A percentile compares a stretch with the other conserved stretches of the same genome.
Conservation (phyloP, 148 eudicot species). For the Cornus kousa region DNA sequence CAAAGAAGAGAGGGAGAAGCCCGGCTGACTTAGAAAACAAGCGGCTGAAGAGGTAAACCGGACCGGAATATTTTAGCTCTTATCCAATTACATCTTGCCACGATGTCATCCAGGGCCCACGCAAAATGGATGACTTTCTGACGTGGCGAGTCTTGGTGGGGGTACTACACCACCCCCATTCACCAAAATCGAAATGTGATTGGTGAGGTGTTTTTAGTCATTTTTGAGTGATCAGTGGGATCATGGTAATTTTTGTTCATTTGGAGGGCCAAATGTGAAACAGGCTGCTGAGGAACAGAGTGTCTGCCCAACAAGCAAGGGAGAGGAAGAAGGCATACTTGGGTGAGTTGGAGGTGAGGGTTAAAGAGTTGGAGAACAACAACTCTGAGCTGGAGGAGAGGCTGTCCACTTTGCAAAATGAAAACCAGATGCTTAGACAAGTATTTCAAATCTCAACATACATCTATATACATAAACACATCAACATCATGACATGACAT, state of each 20-base stretch:
- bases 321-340: constrained; percentile 96
- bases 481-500: too few species aligned
- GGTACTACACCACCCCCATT: not conserved
- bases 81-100: constrained; percentile 12
- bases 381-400: constrained; percentile 90
- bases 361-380: constrained; percentile 81
- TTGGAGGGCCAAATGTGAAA: constrained; percentile 5
- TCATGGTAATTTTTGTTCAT: constrained; percentile 7
- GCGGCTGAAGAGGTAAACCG: constrained; percentile 73
- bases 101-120: constrained; percentile 1
- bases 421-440: constrained; percentile 98
- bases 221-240: not conserved
- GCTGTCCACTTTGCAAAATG: constrained; percentile 85
- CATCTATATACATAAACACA: not conserved
- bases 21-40: constrained; percentile 97
- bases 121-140: not conserved
- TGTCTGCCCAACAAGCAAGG: constrained; percentile 98
- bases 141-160: constrained; percentile 11
- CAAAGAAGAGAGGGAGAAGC: constrained; percentile 80
- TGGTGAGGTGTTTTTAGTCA: not conserved
- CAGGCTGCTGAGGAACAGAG: constrained; percentile 96
- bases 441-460: constrained; percentile 26
- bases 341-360: constrained; percentile 70
- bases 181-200: too few species aligned
- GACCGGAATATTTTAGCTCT: not conserved